Evolutionary conservation across 1,284 basidiomycete species (phyloP), one percentile per base, ranked within the genome.

Genomic region (Ganoderma lingzhi): DNA sequence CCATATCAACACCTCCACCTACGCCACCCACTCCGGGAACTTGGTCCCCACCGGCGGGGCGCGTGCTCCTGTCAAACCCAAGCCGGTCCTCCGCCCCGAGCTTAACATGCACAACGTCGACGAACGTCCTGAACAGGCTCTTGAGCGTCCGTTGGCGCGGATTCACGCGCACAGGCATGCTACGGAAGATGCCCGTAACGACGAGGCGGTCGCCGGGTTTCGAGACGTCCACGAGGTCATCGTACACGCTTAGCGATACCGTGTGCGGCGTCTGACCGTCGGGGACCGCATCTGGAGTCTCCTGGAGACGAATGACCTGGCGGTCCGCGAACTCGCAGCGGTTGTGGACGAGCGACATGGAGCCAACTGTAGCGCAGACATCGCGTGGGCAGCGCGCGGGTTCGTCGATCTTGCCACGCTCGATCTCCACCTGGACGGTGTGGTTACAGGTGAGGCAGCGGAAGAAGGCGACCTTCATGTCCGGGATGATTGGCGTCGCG

Each of bases 381-480:
- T 98, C 96, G 63, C 97, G 91, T 1, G 96, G 96, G 80, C 98
- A 99, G 41, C 91, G 89, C 19, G 87, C 86, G 0, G 98, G 97
- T 81, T 99, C 97, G 78, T 93, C 90, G 75, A 99, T 99, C 80
- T 96, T 94, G 51, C 97, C 97, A 14, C 97, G 92, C 80, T 99
- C 96, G 67, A 99, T 98, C 78, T 98, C 96, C 72, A 95, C 95
- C 78, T 96, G 93, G 8, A 96, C 90, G 6, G 97, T 98, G 81
- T 99, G 97, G 69, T 93, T 93, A 81, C 98, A 99, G 51, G 93
- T 93, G n/a, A 96, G 84, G 83, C 97, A 99, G 61, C 97, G 94
- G 90, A 99, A 99, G 85, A 99, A 99, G 41, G 97, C 97, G 77
- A 90, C 88, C 82, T 96, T 96, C 98, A 99, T 99, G 81, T 99